phyloP scores from a whole-genome alignment of 2,329 filamentous ascomycete genomes.

The Ceratocystis cacaofunesta region DNA sequence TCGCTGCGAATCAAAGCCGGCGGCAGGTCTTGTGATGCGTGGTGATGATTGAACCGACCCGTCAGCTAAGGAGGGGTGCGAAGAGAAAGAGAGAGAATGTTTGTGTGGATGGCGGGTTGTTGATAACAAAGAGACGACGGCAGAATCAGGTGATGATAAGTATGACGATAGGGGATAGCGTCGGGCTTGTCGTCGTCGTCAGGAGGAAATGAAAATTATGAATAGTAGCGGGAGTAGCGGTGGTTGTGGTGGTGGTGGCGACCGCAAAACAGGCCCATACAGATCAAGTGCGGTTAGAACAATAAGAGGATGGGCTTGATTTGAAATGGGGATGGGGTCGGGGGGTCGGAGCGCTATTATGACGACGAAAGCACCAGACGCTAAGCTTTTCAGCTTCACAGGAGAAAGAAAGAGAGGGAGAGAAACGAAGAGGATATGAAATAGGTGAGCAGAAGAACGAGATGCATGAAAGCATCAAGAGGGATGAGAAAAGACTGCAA shows the following conservation, averaged over 20 bases:
- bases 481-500: not conserved
- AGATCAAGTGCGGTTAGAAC: not conserved
- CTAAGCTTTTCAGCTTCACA: not conserved
- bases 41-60: not conserved
- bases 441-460: not conserved
- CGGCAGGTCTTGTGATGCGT: not conserved
- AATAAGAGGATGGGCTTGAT: not conserved
- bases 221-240: not conserved
- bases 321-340: not conserved
- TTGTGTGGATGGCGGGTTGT: not conserved
- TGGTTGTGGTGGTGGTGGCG: not conserved
- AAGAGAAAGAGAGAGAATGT: not conserved
- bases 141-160: not conserved
- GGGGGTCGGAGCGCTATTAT: not conserved
- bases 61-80: not conserved
- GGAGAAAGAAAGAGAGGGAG: not conserved
- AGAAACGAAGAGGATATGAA: not conserved
- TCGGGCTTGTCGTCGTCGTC: not conserved
- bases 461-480: slow-evolving; percentile 1
- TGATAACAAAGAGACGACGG: not conserved
- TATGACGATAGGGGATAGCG: not conserved
- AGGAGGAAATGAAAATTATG: not conserved
- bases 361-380: not conserved
- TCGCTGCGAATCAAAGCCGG: not conserved
- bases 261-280: not conserved